These are phyloP conservation scores for Phlebiopsis flavidoalba DNA, from an alignment of 768 basidiomycete genomes.

Conservation along the genomic window DNA sequence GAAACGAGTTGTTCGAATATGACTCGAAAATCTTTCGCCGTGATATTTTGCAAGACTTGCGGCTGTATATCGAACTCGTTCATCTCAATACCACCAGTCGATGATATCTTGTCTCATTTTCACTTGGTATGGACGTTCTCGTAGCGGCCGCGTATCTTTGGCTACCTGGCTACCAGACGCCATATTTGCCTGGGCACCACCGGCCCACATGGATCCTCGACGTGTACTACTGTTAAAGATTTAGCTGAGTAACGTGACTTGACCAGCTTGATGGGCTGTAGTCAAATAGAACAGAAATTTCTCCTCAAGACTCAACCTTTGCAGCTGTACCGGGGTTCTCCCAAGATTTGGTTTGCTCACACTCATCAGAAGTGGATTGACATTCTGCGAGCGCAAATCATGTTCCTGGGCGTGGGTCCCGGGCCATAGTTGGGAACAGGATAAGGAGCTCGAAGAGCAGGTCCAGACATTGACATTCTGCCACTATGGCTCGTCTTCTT, in stretches of 20 bases:
- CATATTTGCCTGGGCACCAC: conserved; percentile 41
- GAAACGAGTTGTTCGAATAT: conserved; percentile 80
- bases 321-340: conserved; percentile 56
- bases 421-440: conserved; percentile 23
- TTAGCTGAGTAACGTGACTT: not conserved
- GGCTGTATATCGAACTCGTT: conserved; percentile 65
- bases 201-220: conserved; percentile 71
- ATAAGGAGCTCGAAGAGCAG: conserved; percentile 57
- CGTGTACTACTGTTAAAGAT: conserved; percentile 51
- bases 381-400: conserved; percentile 64
- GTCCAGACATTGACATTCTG: conserved; percentile 71
- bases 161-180: conserved; percentile 48
- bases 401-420: conserved; percentile 56
- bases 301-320: conserved; percentile 43
- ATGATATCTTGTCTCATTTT: conserved; percentile 77
- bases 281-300: not conserved
- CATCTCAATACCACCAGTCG: conserved; percentile 58
- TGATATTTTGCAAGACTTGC: conserved; percentile 69
- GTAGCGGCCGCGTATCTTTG: conserved; percentile 76
- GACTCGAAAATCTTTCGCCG: conserved; percentile 78
- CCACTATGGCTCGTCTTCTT: conserved; percentile 61
- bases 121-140: conserved; percentile 67
- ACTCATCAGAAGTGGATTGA: conserved; percentile 66
- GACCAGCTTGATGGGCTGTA: too few species aligned
- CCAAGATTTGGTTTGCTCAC: conserved; percentile 60